Evolutionary conservation across 75 land plant genomes (phyloP), one percentile per base, ranked within the genome.

Genomic region (Selaginella moellendorffii): DNA sequence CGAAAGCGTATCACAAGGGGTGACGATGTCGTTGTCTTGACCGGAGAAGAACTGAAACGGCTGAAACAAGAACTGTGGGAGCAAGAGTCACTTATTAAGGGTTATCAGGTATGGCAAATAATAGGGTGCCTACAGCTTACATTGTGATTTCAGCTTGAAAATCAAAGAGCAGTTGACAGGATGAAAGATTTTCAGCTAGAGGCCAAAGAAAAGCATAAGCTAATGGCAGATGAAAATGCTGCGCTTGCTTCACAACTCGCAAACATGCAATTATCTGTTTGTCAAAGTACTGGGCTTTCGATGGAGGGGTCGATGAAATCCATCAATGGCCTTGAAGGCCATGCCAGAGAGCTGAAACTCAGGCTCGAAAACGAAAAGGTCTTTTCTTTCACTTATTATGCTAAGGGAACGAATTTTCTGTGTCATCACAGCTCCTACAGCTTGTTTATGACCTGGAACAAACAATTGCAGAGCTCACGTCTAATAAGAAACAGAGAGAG

Each of bases 1-100:
- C 30, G 64, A 29, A 26, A 67, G 5, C 54, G 53, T 10, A 19
- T 72, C 28, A 46, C 52, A 52, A 27, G 28, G 29, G 71, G 62
- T 36, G 65, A 51, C 29, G 58, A 72, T 1, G 61, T 30, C 25
- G 72, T 29, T 28, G 54, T 52, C 1, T 30, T 67, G 1, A 72
- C 75, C 27, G 65, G 62, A 24, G 65, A 67, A 31, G 75, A 72
- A 12, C 27, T 68, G 19, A 67, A 27, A 28, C 59, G 29, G 24
- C 20, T 72, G 63, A 63, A 64, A 1, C 71, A 67, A 62, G 75
- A 72, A 60, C 60, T 72, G 29, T 14, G 19, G 22, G 71, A 72
- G n/a, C 75, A 72, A 51, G 75, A 72, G 25, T 61, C 75, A 61
- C 64, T 72, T 0, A 72, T 72, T 21, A 68, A 52, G 22, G 75